Evolutionary conservation across 768 basidiomycete genomes (phyloP).

Genomic region (Leucosporidium scottii): DNA sequence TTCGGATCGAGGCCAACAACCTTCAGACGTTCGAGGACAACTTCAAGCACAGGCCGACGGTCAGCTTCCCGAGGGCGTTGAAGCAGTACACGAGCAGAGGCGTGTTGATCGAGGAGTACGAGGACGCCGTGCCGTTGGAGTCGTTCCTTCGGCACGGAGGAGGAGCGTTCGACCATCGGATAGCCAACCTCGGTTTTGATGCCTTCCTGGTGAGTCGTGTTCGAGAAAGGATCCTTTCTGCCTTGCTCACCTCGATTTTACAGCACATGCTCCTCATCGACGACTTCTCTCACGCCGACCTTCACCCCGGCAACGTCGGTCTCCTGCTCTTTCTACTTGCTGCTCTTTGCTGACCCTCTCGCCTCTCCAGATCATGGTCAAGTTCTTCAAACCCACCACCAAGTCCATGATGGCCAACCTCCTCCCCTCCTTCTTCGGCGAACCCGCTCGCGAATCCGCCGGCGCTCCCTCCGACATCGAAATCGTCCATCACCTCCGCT

Average conservation of each 20-base stretch:
- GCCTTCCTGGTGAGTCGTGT: conserved; percentile 70
- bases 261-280: conserved; percentile 97
- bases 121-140: conserved; percentile 86
- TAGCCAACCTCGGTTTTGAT: conserved; percentile 88
- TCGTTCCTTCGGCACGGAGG: conserved; percentile 76
- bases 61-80: conserved; percentile 84
- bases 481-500: conserved; percentile 64
- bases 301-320: conserved; percentile 39
- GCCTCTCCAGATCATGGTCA: conserved; percentile 83
- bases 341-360: neutral
- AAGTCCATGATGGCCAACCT: conserved; percentile 53
- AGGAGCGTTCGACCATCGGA: conserved; percentile 77
- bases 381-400: conserved; percentile 73
- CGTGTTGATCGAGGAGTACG: conserved; percentile 82
- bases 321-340: neutral
- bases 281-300: conserved; percentile 78
- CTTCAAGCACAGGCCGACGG: conserved; percentile 64
- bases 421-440: conserved; percentile 48
- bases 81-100: conserved; percentile 71
- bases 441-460: conserved; percentile 40
- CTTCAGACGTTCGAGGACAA: conserved; percentile 75
- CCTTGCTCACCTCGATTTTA: no score
- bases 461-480: conserved; percentile 37
- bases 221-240: no score
- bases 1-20: conserved; percentile 84